These are phyloP conservation scores for Pseudomicrostroma phylloplanum DNA, from an alignment of 1,284 basidiomycete species.

Conservation along the genomic window DNA sequence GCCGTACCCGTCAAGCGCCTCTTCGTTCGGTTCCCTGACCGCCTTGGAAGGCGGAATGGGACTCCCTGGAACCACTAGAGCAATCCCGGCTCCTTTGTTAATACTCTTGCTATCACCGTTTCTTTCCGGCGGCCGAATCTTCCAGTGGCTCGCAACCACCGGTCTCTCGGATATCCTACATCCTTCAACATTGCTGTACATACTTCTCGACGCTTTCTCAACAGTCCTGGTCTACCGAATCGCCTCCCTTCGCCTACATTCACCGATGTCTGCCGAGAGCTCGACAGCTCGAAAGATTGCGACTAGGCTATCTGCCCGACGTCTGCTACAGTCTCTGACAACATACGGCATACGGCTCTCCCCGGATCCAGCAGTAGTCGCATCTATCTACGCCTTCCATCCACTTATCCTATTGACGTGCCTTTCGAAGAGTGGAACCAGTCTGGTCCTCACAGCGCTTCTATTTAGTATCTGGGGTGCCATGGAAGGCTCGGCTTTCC, in stretches of 20 bases:
- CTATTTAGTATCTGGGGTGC: conserved; percentile 69
- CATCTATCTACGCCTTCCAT: conserved; percentile 65
- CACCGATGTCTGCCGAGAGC: conserved; percentile 62
- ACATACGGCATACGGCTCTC: neutral
- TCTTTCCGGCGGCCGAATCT: neutral
- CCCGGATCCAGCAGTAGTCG: conserved; percentile 17
- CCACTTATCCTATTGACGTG: conserved; percentile 76
- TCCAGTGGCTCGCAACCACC: neutral
- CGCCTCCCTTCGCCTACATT: conserved; percentile 61
- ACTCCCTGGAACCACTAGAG: conserved; percentile 65
- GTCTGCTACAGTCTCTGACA: conserved; percentile 4
- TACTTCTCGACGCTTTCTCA: conserved; percentile 54
- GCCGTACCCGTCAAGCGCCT: conserved; percentile 9
- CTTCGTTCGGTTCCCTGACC: conserved; percentile 10
- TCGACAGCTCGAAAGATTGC: conserved; percentile 16
- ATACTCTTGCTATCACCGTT: neutral
- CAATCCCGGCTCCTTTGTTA: conserved; percentile 27
- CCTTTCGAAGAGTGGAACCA: conserved; percentile 70
- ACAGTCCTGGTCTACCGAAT: conserved; percentile 14
- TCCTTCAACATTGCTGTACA: conserved; percentile 44
- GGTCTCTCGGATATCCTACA: neutral
- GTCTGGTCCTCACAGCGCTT: conserved; percentile 67
- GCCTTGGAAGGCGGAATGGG: conserved; percentile 17
- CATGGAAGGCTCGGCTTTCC: conserved; percentile 55
- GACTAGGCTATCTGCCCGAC: neutral